These are phyloP conservation scores for Incumbomyces delicatus DNA, from an alignment of 2,329 filamentous ascomycete genomes.

Conservation along the genomic window DNA sequence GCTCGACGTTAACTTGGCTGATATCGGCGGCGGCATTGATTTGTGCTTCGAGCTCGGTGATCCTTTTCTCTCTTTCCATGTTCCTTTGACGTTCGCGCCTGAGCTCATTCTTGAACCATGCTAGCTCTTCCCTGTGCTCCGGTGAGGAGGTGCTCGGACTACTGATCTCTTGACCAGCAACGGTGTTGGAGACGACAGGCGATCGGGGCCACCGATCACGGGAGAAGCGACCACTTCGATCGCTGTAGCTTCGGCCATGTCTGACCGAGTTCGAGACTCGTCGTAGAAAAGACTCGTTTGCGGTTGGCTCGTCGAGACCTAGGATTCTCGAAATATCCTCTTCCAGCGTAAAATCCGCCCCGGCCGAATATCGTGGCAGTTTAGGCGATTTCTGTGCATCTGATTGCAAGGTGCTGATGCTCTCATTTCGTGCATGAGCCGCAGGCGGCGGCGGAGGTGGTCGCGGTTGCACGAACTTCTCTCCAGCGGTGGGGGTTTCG, in stretches of 20 bases:
- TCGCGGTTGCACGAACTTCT: slow-evolving; percentile 50
- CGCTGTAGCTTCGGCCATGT: slow-evolving; percentile 81
- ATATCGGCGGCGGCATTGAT: slow-evolving; percentile 52
- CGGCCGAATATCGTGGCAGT: slow-evolving; percentile 62
- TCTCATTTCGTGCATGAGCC: slow-evolving; percentile 37
- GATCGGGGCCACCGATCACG: slow-evolving; percentile 63
- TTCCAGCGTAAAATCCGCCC: slow-evolving; percentile 85
- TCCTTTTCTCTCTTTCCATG: slow-evolving; percentile 73
- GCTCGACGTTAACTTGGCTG: slow-evolving; percentile 73
- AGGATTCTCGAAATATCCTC: slow-evolving; percentile 90
- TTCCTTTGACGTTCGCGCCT: slow-evolving; percentile 75
- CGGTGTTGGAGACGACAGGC: slow-evolving; percentile 36
- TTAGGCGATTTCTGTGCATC: slow-evolving; percentile 51
- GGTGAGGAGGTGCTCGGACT: slow-evolving; percentile 59
- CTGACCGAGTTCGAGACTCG: slow-evolving; percentile 89
- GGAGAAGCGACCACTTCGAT: slow-evolving; percentile 47
- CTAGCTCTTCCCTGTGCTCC: slow-evolving; percentile 50
- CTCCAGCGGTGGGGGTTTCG: slow-evolving; percentile 29
- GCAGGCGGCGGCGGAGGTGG: slow-evolving; percentile 46
- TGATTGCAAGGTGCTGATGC: slow-evolving; percentile 34
- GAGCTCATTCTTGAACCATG: slow-evolving; percentile 59
- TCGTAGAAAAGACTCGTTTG: slow-evolving; percentile 69
- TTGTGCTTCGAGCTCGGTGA: slow-evolving; percentile 62
- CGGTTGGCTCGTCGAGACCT: slow-evolving; percentile 56
- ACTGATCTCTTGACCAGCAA: slow-evolving; percentile 49